A percentile compares a stretch with the other conserved stretches of the same genome.
These are phyloP conservation scores for Diaporthe longicolla DNA, from an alignment of 2,329 filamentous ascomycete genomes.

Conservation along the genomic window DNA sequence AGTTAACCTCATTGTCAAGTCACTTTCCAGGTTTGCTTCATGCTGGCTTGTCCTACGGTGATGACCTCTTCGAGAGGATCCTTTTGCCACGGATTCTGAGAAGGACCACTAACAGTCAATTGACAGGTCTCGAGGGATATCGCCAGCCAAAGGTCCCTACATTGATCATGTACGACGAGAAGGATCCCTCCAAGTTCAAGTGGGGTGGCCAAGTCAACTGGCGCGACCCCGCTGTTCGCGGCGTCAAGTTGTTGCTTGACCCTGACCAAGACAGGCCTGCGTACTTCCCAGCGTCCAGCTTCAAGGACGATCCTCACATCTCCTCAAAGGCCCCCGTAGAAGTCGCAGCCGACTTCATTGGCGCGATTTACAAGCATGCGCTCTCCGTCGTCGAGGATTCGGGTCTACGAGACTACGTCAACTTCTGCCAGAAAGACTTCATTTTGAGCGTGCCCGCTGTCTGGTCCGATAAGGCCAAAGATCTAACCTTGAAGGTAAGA, in stretches of 20 bases:
- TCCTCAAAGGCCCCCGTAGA: conserved; percentile 26
- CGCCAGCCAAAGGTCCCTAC: conserved; percentile 28
- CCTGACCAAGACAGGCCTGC: conserved; percentile 18
- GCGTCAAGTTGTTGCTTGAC: conserved; percentile 40
- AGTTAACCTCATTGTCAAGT: too few species aligned
- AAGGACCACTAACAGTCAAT: neutral
- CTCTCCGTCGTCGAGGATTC: neutral
- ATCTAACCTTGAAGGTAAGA: conserved; percentile 37
- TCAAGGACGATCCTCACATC: neutral
- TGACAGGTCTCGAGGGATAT: conserved; percentile 26
- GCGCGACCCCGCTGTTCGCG: conserved; percentile 23
- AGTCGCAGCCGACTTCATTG: conserved; percentile 36
- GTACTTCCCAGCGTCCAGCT: neutral
- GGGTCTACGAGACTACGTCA: neutral
- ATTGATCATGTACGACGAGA: conserved; percentile 18
- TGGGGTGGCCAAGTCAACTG: conserved; percentile 33
- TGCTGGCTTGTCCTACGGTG: neutral
- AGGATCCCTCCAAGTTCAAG: conserved; percentile 22
- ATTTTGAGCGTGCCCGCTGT: conserved; percentile 46
- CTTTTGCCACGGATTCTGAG: neutral
- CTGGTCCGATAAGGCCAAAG: conserved; percentile 46
- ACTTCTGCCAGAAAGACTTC: conserved; percentile 37
- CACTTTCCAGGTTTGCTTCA: too few species aligned
- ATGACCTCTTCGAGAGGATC: too few species aligned
- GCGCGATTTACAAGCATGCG: conserved; percentile 33